Percentiles rank a stretch among this genome's conserved stretches.
Evolutionary conservation across 306 rosid genomes (phyloP).

Genomic region (Malus sylvestris): DNA sequence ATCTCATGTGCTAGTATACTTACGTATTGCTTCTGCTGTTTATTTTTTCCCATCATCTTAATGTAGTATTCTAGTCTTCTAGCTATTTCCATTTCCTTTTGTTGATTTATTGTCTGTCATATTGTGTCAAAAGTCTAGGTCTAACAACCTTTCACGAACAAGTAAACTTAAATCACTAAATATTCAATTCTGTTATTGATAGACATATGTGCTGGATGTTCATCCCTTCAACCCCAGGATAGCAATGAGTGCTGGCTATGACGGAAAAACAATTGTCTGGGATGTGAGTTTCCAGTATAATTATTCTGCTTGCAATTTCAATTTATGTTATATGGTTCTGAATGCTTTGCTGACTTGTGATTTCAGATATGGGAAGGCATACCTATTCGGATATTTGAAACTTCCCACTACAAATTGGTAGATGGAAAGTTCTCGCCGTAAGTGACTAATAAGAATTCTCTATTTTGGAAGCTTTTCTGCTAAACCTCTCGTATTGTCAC

Average conservation of each 20-base stretch:
- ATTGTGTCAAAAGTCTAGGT: neutral
- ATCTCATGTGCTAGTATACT: neutral
- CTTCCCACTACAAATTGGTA: constrained; percentile 79
- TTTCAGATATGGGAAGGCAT: constrained; percentile 95
- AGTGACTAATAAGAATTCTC: constrained; percentile 30
- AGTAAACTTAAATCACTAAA: constrained; percentile 9
- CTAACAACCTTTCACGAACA: neutral
- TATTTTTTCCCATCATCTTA: neutral
- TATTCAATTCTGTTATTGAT: constrained; percentile 21
- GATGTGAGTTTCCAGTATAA: constrained; percentile 70
- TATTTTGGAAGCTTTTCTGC: neutral
- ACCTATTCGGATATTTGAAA: constrained; percentile 70
- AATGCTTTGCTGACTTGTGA: constrained; percentile 20
- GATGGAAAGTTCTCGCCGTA: constrained; percentile 99
- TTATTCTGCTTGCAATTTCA: constrained; percentile 9
- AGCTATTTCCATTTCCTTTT: neutral
- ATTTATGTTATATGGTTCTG: constrained; percentile 5
- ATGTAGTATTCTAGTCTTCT: neutral
- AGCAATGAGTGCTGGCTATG: constrained; percentile 99
- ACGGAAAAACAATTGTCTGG: constrained; percentile 96
- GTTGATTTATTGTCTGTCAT: neutral
- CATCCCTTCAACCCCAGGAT: constrained; percentile 98
- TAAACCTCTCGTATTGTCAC: neutral
- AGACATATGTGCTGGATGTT: constrained; percentile 99
- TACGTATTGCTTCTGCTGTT: neutral